These are phyloP conservation scores for Dendrobium chrysotoxum DNA, from an alignment of 106 monocot genomes.

Conservation along the genomic window DNA sequence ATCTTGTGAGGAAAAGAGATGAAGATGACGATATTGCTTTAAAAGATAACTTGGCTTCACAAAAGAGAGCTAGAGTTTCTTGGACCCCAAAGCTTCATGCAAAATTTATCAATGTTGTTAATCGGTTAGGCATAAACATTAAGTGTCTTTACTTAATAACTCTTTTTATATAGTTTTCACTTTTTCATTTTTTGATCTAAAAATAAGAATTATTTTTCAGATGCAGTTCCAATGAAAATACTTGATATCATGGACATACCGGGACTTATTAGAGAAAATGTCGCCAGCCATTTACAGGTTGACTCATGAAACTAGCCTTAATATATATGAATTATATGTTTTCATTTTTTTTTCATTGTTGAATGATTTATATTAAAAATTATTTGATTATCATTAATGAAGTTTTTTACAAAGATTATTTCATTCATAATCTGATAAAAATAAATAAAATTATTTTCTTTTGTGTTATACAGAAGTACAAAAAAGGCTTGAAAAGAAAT, in stretches of 20 bases:
- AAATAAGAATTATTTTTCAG: conserved; percentile 12
- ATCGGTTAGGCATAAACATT: conserved; percentile 65
- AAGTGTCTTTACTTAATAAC: neutral
- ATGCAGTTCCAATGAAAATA: conserved; percentile 39
- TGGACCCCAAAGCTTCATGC: conserved; percentile 61
- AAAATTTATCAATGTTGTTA: conserved; percentile 68
- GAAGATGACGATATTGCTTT: conserved; percentile 33
- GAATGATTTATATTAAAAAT: too few species aligned
- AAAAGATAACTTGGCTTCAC: conserved; percentile 31
- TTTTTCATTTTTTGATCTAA: neutral
- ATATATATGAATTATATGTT: neutral
- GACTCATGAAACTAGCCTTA: neutral
- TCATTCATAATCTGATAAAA: too few species aligned
- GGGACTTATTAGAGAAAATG: conserved; percentile 34
- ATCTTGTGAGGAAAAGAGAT: conserved; percentile 52
- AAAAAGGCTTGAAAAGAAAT: too few species aligned
- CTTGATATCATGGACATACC: conserved; percentile 36
- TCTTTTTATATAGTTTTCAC: neutral
- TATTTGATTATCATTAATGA: too few species aligned
- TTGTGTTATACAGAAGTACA: too few species aligned
- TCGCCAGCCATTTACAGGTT: conserved; percentile 41
- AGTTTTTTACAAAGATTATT: too few species aligned
- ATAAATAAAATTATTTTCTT: too few species aligned
- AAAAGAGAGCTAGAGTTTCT: conserved; percentile 58
- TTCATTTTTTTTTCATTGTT: too few species aligned